Base-by-base conservation (phyloP, 805 yeast genomes). In the Nakazawaea wyomingensis region DNA sequence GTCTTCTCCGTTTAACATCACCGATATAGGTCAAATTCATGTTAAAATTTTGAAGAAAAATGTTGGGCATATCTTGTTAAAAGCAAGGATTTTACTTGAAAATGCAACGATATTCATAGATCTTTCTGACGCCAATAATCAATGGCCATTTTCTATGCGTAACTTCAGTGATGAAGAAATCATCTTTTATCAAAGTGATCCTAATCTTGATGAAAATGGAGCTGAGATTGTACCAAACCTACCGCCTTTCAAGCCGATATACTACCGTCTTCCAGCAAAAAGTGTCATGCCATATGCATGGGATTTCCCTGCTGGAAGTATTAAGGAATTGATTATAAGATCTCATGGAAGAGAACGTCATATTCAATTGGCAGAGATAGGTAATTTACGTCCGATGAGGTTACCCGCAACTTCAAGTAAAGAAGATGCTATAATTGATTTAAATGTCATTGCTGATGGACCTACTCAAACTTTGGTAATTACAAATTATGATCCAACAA, bases 211-310 rank as follows among this genome's bases (percentile, higher is more conserved):
- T 45, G 85, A 80, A 46, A 82, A 77, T 46, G 87, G 85, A 41
- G 34, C 9, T 3, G 30, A 14, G 18, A 82, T 80, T 41, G 62
- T 70, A 9, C 70, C 68, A 3, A 71, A 66, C 1, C 80, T 74
- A 37, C 67, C 70, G 3, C 72, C 74, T 10, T 90, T 83, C 62
- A 80, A 78, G 48, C 96, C 97, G 0, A 71, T 88, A 9, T 79
- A 72, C 54, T 93, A 91, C 59, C 74, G 78, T 36, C 72, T 95
- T 10, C 97, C 98, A 0, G 80, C 95, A 1, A 79, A 78, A 54
- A 85, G 96, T 62, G 95, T 88, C 2, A 93, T 93, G 98, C 96
- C 98, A 0, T 93, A 93, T 60, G 87, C 99, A 0, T 93, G 96
- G 90, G 99, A 93, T 59, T 93, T 76, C 62, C 99, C 99, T 1